A percentile compares a stretch with the other conserved stretches of the same genome.
These are phyloP conservation scores for Yamadazyma phyllophila DNA, from an alignment of 805 yeast species.

Conservation along the genomic window DNA sequence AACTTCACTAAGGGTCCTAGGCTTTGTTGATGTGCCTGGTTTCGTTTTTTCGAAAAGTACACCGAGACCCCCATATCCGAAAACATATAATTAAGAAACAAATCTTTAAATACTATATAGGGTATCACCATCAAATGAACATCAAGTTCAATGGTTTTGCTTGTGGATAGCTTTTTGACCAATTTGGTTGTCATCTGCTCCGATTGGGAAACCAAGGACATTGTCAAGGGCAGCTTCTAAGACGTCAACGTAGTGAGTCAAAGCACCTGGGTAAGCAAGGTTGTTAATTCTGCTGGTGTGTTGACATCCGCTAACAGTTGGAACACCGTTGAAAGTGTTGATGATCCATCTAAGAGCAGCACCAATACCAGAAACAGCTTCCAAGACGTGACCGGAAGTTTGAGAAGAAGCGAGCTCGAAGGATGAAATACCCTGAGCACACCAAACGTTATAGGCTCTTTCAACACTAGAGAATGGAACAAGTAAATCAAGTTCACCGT, in stretches of 20 bases:
- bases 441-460: constrained; percentile 25
- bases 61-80: too few relatives aligned
- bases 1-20: too few relatives aligned
- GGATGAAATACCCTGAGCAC: constrained; percentile 25
- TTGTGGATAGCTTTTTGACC: background rate
- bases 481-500: constrained; percentile 21
- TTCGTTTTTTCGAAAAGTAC: too few relatives aligned
- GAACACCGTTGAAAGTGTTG: constrained; percentile 28
- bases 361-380: constrained; percentile 17
- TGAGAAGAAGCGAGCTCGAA: constrained; percentile 27
- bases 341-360: constrained; percentile 23
- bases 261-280: constrained; percentile 11
- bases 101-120: too few relatives aligned
- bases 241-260: background rate
- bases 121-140: background rate
- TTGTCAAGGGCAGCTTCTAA: constrained; percentile 2
- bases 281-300: constrained; percentile 40
- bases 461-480: constrained; percentile 22
- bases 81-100: too few relatives aligned
- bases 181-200: constrained; percentile 3
- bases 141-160: background rate
- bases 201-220: constrained; percentile 4
- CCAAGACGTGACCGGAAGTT: constrained; percentile 26
- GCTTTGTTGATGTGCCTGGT: too few relatives aligned
- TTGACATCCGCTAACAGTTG: constrained; percentile 48